Conservation (phyloP, 306 rosid genomes). For the Sesbania bispinosa region DNA sequence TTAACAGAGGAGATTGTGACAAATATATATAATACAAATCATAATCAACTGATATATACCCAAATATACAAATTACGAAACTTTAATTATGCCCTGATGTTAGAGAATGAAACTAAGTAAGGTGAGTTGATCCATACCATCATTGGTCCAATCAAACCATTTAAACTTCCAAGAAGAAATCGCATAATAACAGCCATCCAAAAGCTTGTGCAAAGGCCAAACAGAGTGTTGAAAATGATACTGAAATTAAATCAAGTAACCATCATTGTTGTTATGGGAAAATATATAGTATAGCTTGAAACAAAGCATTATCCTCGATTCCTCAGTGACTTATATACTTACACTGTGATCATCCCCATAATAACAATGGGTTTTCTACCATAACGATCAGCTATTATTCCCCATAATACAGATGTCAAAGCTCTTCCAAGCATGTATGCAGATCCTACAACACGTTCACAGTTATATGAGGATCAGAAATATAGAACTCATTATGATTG, state of each 20-base stretch:
- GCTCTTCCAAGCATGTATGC: constrained; percentile 80
- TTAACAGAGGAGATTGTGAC: not conserved
- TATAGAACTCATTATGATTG: not conserved
- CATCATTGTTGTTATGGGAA: not conserved
- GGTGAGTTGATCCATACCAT: constrained; percentile 45
- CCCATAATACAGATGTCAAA: constrained; percentile 80
- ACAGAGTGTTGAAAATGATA: constrained; percentile 68
- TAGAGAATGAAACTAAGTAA: not conserved
- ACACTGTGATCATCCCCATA: constrained; percentile 58
- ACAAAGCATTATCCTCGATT: not conserved
- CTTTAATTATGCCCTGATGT: not conserved
- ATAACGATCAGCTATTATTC: constrained; percentile 75
- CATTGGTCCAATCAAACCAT: constrained; percentile 87
- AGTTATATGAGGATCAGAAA: not conserved
- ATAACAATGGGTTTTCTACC: constrained; percentile 80
- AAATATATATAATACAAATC: not conserved
- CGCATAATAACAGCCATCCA: constrained; percentile 83
- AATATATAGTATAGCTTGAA: not conserved
- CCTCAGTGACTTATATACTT: constrained; percentile 23
- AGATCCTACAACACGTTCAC: constrained; percentile 55
- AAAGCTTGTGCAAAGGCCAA: constrained; percentile 78
- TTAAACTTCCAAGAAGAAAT: constrained; percentile 80
- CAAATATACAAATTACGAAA: not conserved
- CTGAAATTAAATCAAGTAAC: constrained; percentile 38
- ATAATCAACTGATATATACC: not conserved